These are phyloP conservation scores for Clonostachys sp. DNA, from an alignment of 2,329 filamentous ascomycete species.

Conservation along the genomic window DNA sequence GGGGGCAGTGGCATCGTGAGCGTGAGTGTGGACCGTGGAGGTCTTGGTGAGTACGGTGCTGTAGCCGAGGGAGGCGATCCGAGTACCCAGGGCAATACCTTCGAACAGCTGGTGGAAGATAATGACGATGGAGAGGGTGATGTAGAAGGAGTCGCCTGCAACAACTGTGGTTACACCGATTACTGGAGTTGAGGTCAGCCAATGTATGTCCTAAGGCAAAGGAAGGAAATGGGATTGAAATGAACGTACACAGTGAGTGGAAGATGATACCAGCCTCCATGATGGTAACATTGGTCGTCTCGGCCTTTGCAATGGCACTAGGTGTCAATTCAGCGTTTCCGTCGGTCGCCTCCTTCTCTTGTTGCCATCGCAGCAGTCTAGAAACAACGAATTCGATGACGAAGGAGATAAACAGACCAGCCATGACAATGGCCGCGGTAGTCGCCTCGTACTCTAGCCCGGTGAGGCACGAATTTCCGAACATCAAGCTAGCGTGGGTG, in stretches of 20 bases:
- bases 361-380: constrained; percentile 43
- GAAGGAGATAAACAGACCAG: constrained; percentile 69
- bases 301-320: constrained; percentile 24
- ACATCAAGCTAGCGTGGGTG: constrained; percentile 71
- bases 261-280: constrained; percentile 73
- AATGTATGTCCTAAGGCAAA: not conserved
- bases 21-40: constrained; percentile 10
- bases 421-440: constrained; percentile 68
- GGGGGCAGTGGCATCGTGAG: constrained; percentile 10
- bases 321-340: constrained; percentile 12
- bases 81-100: constrained; percentile 67
- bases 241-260: constrained; percentile 59
- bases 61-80: constrained; percentile 56
- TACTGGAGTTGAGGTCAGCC: constrained; percentile 27
- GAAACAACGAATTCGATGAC: constrained; percentile 64
- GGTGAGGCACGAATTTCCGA: constrained; percentile 64
- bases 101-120: constrained; percentile 78
- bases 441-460: constrained; percentile 64
- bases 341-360: constrained; percentile 15
- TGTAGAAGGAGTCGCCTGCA: constrained; percentile 48
- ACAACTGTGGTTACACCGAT: constrained; percentile 61
- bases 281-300: constrained; percentile 59
- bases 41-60: too few species aligned
- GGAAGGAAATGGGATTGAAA: not conserved
- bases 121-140: constrained; percentile 61